Evolutionary conservation across 768 basidiomycete species (phyloP).

Genomic region (Chalciporus pseudorubinellus): DNA sequence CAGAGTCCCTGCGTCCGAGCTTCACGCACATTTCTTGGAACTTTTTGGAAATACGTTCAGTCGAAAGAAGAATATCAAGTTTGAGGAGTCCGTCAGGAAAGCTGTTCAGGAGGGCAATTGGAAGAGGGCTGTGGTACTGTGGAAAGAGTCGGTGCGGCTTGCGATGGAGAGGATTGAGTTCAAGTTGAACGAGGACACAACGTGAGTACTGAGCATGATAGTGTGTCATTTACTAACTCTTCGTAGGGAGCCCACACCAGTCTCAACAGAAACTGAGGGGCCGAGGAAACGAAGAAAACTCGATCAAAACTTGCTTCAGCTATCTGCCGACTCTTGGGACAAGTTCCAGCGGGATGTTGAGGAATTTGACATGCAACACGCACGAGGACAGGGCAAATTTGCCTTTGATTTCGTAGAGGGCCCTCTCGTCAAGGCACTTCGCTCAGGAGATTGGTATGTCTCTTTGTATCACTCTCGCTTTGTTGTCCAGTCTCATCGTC

Average conservation of each 20-base stretch:
- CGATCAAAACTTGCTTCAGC: slow-evolving; percentile 40
- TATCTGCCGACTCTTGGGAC: slow-evolving; percentile 60
- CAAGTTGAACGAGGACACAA: slow-evolving; percentile 29
- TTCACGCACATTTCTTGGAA: slow-evolving; percentile 74
- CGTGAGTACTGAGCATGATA: slow-evolving; percentile 16
- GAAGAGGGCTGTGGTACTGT: slow-evolving; percentile 78
- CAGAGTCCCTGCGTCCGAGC: slow-evolving; percentile 64
- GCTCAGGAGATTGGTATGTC: slow-evolving; percentile 85
- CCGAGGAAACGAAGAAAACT: slow-evolving; percentile 75
- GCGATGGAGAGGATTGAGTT: slow-evolving; percentile 61
- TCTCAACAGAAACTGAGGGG: slow-evolving; percentile 37
- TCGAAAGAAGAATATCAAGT: slow-evolving; percentile 83
- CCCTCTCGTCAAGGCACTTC: slow-evolving; percentile 87
- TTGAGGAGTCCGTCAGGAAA: slow-evolving; percentile 76
- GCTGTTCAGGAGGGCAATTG: slow-evolving; percentile 82
- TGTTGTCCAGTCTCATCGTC: slow-evolving; percentile 5
- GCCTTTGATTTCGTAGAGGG: slow-evolving; percentile 96
- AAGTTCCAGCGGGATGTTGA: slow-evolving; percentile 64
- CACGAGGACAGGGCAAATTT: slow-evolving; percentile 85
- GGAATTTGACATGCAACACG: slow-evolving; percentile 85
- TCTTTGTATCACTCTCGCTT: background rate
- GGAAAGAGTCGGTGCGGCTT: slow-evolving; percentile 73
- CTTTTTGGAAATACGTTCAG: slow-evolving; percentile 88
- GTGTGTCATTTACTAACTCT: background rate
- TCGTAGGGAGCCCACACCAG: slow-evolving; percentile 19